phyloP scores from a whole-genome alignment of 2,329 filamentous ascomycete genomes.

The Dactylellina haptotyla region DNA sequence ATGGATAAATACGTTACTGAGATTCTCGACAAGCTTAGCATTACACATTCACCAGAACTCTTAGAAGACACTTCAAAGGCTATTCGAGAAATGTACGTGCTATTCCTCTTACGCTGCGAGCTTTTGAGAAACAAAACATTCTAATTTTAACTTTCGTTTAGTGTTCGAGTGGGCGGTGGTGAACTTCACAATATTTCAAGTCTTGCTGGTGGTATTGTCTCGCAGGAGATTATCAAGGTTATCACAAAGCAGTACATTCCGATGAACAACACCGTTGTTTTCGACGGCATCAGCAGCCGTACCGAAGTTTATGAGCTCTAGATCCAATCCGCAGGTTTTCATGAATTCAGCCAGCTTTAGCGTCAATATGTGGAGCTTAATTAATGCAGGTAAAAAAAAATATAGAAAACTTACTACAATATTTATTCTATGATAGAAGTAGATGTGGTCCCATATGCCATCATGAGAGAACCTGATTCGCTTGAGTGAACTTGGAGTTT shows the following conservation, averaged over 20 bases:
- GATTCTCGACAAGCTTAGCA: constrained; percentile 34
- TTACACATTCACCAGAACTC: constrained; percentile 62
- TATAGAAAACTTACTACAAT: no score
- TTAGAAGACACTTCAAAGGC: constrained; percentile 67
- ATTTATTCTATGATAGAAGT: no score
- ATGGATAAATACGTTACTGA: constrained; percentile 32
- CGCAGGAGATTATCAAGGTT: constrained; percentile 95
- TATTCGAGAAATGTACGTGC: constrained; percentile 63
- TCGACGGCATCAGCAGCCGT: constrained; percentile 74
- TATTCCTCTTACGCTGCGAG: constrained; percentile 31
- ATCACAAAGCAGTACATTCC: constrained; percentile 78
- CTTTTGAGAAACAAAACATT: no score
- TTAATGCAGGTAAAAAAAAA: no score
- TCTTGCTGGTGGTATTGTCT: constrained; percentile 86
- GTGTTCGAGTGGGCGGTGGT: constrained; percentile 77
- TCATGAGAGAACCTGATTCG: no score
- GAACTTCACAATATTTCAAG: constrained; percentile 94
- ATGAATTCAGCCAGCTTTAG: no score
- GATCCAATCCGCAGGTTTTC: no score
- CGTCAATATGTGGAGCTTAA: no score
- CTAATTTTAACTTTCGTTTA: not conserved
- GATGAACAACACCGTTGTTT: constrained; percentile 76
- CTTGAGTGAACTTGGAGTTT: no score
- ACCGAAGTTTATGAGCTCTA: constrained; percentile 70
- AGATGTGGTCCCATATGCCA: no score